A percentile compares a stretch with the other conserved stretches of the same genome.
phyloP scores from a whole-genome alignment of 352 stramenopile genomes.

The Globisporangium barbulae region DNA sequence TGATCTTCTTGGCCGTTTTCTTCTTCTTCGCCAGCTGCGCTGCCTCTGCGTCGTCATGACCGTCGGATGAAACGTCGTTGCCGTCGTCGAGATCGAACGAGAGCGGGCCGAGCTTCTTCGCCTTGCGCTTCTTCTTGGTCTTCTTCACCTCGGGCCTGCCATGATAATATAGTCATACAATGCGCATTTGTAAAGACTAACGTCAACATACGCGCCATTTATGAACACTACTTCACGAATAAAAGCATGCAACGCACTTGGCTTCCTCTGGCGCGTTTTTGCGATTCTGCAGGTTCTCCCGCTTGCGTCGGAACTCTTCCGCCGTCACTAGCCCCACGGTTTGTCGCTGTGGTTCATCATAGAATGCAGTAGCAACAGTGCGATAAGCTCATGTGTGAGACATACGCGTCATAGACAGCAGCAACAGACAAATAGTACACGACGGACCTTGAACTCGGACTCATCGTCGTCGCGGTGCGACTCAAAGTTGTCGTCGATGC shows the following conservation, averaged over 20 bases:
- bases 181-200: not conserved
- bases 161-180: not conserved
- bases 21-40: conserved; percentile 4
- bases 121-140: conserved; percentile 79
- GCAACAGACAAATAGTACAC: not conserved
- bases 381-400: not conserved
- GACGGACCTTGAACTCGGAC: conserved; percentile 80
- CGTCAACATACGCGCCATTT: not conserved
- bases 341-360: conserved; percentile 44
- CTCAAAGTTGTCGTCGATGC: conserved; percentile 92
- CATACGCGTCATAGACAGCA: not conserved
- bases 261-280: conserved; percentile 28
- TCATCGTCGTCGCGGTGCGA: conserved; percentile 78
- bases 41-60: conserved; percentile 14
- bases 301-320: conserved; percentile 90
- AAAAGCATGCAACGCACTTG: conserved; percentile 20
- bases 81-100: conserved; percentile 84
- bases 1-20: conserved; percentile 59
- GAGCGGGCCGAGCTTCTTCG: conserved; percentile 70
- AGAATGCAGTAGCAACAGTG: not conserved
- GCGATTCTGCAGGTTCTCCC: conserved; percentile 69
- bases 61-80: conserved; percentile 35
- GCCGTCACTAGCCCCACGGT: conserved; percentile 93
- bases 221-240: not conserved
- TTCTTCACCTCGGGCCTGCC: conserved; percentile 37